A percentile compares a stretch with the other conserved stretches of the same genome.
Evolutionary conservation across 1,284 basidiomycete species (phyloP).

Genomic region (Mycosarcoma mackinlayi): DNA sequence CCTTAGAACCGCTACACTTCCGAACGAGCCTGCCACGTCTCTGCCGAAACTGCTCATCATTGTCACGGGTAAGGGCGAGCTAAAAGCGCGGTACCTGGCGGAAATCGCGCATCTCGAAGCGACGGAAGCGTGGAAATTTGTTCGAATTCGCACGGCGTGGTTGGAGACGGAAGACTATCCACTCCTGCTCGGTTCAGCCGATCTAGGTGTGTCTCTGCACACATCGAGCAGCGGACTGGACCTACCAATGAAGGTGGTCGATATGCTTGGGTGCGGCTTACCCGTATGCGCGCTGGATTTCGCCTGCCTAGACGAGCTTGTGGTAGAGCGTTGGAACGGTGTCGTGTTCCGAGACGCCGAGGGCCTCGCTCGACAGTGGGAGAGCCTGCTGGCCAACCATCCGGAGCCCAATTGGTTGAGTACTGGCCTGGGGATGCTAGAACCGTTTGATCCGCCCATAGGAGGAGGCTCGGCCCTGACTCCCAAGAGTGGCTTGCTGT

Average conservation of each 20-base stretch:
- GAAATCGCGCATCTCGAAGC: constrained; percentile 74
- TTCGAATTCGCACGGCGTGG: constrained; percentile 75
- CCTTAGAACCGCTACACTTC: constrained; percentile 27
- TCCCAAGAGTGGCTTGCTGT: not conserved
- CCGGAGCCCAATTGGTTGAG: constrained; percentile 31
- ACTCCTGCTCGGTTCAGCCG: constrained; percentile 77
- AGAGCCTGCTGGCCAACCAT: constrained; percentile 64
- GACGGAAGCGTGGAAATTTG: constrained; percentile 78
- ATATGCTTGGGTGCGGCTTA: constrained; percentile 97
- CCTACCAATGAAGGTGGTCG: constrained; percentile 98
- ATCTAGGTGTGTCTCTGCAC: constrained; percentile 91
- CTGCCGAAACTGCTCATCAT: constrained; percentile 74
- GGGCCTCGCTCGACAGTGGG: constrained; percentile 79
- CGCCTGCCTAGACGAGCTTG: constrained; percentile 85
- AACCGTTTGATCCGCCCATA: constrained; percentile 22
- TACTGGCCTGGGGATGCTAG: constrained; percentile 24
- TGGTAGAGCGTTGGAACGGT: constrained; percentile 84
- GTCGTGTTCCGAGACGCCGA: constrained; percentile 78
- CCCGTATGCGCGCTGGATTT: constrained; percentile 93
- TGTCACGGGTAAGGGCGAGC: constrained; percentile 91
- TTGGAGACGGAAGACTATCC: constrained; percentile 59
- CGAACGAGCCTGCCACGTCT: constrained; percentile 26
- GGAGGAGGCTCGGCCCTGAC: not conserved
- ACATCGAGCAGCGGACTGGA: constrained; percentile 89
- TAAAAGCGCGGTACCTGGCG: constrained; percentile 79